Base-by-base conservation (phyloP, 495 filamentous ascomycete species). In the Poronia punctata region DNA sequence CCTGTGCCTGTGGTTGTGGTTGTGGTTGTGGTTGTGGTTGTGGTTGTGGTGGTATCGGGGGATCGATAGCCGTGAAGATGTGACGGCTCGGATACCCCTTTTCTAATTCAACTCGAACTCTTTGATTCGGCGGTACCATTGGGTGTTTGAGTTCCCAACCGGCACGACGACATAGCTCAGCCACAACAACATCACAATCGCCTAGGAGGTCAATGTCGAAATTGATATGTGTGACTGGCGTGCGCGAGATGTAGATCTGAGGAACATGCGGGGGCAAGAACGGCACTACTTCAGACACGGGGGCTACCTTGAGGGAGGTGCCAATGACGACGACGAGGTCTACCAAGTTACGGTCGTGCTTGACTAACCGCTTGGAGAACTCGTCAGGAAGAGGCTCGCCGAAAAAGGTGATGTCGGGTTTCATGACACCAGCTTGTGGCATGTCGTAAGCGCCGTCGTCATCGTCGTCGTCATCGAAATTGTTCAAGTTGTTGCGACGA, bases 321-420 rank as follows among this genome's bases (percentile, higher is more conserved):
- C 92, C 92, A 48, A 98, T 96, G 46, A 95, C 92, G 40, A 98
- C 82, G 49, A 97, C 86, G n/a, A 98, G 67, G 49, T 98, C 92
- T 5, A 84, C 86, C 12, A 72, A 64, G 35, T 86, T 76, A 26
- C 78, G 75, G 57, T 98, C 92, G 53, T 87, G 78, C 39, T 85
- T 69, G 23, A 83, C 66, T 12, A 98, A 71, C 5, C 89, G 82
- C 7, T 77, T 70, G n/a, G 84, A 82, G 62, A 98, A 98, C 30
- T 79, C 73, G 49, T 84, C 78, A 0, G 89, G 88, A 3, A 98
- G 79, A 45, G 77, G 67, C 63, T 98, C 92, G 31, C 90, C 92
- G 52, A 97, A 97, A 74, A 98, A 97, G 3, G 85, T 95, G 53
- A 98, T 97, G 61, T 96, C 92, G 11, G 92, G 92, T 71, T 97